Percentiles rank a stretch among this genome's conserved stretches.
phyloP scores from a whole-genome alignment of 768 basidiomycete genomes.

The Russula abietina region DNA sequence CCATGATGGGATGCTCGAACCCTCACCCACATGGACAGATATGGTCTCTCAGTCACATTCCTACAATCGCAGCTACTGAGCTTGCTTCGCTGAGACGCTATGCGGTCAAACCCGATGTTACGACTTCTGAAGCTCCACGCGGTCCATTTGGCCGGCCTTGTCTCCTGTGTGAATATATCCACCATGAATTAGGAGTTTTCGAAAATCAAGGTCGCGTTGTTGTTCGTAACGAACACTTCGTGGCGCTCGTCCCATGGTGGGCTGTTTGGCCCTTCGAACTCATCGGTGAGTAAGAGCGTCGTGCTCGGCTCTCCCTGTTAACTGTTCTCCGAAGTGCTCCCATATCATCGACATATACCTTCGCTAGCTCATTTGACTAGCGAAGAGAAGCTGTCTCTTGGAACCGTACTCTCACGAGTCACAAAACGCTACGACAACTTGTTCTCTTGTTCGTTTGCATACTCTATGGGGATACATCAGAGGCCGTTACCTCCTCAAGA shows the following conservation, averaged over 20 bases:
- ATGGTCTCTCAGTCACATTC: conserved; percentile 72
- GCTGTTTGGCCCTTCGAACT: conserved; percentile 91
- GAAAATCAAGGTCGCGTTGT: conserved; percentile 57
- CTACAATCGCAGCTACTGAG: conserved; percentile 64
- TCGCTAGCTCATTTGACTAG: conserved; percentile 55
- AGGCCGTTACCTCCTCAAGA: conserved; percentile 48
- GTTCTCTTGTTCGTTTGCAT: conserved; percentile 83
- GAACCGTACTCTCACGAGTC: conserved; percentile 57
- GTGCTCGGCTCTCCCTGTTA: conserved; percentile 5
- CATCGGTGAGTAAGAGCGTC: conserved; percentile 43
- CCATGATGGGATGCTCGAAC: conserved; percentile 94
- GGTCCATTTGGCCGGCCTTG: conserved; percentile 57
- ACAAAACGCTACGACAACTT: conserved; percentile 72
- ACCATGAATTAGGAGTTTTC: conserved; percentile 47
- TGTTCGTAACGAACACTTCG: conserved; percentile 66
- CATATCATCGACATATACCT: conserved; percentile 71
- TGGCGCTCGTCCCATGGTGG: conserved; percentile 91
- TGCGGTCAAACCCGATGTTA: conserved; percentile 32
- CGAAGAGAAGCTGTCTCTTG: conserved; percentile 59
- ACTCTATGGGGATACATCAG: conserved; percentile 94
- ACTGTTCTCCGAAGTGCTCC: conserved; percentile 48
- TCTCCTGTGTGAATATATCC: conserved; percentile 74
- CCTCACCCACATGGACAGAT: conserved; percentile 92
- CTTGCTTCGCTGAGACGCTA: conserved; percentile 52
- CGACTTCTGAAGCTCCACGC: conserved; percentile 44